Evolutionary conservation across 345 rosid genomes (phyloP).

Genomic region (Isatis tinctoria): DNA sequence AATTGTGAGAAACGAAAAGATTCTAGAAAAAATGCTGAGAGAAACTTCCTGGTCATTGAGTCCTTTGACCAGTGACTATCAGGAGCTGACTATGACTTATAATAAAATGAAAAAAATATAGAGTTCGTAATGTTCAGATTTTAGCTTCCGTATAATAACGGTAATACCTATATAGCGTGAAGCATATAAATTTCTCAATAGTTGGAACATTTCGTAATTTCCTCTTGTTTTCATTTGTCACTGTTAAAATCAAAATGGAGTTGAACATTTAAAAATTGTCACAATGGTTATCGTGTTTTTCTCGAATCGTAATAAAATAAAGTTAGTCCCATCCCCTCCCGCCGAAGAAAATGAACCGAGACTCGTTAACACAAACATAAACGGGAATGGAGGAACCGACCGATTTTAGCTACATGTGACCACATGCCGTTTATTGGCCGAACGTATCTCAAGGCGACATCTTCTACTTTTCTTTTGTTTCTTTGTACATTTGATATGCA

Average conservation of each 20-base stretch:
- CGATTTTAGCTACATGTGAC: conserved; percentile 25
- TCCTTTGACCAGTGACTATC: conserved; percentile 4
- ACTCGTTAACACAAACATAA: conserved; percentile 13
- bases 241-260: neutral
- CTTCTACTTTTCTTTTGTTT: neutral
- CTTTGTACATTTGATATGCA: neutral
- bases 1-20: neutral
- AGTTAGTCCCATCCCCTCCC: conserved; percentile 2
- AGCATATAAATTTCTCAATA: neutral
- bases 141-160: conserved; percentile 5
- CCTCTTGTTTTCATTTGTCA: neutral
- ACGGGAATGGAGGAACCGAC: conserved; percentile 33
- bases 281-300: neutral
- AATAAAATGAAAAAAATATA: neutral
- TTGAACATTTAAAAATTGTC: neutral
- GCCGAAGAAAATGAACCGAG: conserved; percentile 27
- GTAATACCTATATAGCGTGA: conserved; percentile 14
- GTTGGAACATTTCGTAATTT: neutral
- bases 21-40: neutral
- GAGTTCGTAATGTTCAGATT: neutral
- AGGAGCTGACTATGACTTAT: conserved; percentile 7
- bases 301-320: neutral
- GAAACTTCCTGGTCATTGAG: conserved; percentile 15
- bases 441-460: neutral
- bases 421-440: conserved; percentile 18